A percentile compares a stretch with the other conserved stretches of the same genome.
These are phyloP conservation scores for Neurospora sp. DNA, from an alignment of 495 filamentous ascomycete species.

Conservation along the genomic window DNA sequence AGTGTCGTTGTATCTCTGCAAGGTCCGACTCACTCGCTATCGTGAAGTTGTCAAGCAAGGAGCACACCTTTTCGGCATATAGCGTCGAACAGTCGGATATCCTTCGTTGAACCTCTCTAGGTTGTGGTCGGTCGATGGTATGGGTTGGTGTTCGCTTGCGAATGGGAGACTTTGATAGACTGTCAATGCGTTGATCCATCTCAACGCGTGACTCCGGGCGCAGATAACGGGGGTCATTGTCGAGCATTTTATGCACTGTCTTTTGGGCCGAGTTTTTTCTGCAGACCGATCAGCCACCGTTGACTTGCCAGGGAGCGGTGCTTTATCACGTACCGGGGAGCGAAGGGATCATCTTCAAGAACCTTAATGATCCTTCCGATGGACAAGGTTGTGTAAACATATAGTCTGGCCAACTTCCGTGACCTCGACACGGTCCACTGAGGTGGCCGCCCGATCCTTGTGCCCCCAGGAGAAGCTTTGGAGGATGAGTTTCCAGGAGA, in stretches of 20 bases:
- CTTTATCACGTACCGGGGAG: constrained; percentile 20
- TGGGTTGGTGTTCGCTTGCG: constrained; percentile 4
- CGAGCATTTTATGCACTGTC: constrained; percentile 35
- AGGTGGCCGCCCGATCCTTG: constrained; percentile 33
- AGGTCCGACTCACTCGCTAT: constrained; percentile 13
- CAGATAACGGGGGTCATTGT: constrained; percentile 37
- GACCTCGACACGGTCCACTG: constrained; percentile 35
- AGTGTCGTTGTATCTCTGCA: constrained; percentile 1
- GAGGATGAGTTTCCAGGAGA: constrained; percentile 5
- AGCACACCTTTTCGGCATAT: constrained; percentile 17
- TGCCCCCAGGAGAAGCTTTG: constrained; percentile 12
- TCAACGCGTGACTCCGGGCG: constrained; percentile 35
- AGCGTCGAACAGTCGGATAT: constrained; percentile 19
- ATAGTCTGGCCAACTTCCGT: constrained; percentile 34
- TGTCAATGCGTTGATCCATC: constrained; percentile 28
- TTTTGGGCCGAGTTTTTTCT: constrained; percentile 42
- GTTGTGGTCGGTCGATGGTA: background rate
- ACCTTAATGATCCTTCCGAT: constrained; percentile 35
- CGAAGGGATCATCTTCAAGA: constrained; percentile 33
- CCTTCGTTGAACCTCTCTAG: constrained; percentile 7
- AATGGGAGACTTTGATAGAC: constrained; percentile 14
- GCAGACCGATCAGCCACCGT: background rate
- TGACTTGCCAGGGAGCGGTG: background rate
- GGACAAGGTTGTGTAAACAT: constrained; percentile 34
- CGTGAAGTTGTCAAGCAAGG: constrained; percentile 16